Conservation (phyloP, 257 asterid species). For the Solanum appendiculatum region DNA sequence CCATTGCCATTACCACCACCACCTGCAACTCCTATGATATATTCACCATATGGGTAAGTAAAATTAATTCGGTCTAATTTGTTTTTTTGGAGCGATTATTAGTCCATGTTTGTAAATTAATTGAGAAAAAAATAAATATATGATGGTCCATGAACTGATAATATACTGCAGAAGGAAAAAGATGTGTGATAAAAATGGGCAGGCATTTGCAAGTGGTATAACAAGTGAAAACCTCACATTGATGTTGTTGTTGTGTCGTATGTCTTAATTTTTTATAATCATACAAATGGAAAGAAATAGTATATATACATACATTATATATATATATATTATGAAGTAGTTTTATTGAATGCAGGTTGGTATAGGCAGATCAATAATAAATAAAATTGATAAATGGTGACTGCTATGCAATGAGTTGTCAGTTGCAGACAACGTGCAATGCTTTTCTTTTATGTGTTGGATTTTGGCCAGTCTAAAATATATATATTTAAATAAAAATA, state of each 20-base stretch:
- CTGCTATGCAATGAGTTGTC: constrained; percentile 25
- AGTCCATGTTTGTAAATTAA: constrained; percentile 20
- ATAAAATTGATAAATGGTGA: constrained; percentile 15
- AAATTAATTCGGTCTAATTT: background rate
- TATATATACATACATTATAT: background rate
- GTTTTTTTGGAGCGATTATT: background rate
- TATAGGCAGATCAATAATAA: constrained; percentile 48
- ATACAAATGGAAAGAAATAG: background rate
- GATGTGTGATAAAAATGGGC: constrained; percentile 26
- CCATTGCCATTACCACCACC: constrained; percentile 42
- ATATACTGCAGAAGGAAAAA: constrained; percentile 28
- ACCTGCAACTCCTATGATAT: constrained; percentile 48
- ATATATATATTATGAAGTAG: background rate
- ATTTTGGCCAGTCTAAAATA: background rate
- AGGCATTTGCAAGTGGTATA: constrained; percentile 35
- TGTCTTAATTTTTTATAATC: background rate
- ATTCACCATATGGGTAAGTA: constrained; percentile 91
- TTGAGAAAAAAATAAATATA: background rate
- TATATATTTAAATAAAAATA: too few species aligned
- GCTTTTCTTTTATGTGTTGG: constrained; percentile 2
- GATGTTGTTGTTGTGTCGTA: constrained; percentile 5
- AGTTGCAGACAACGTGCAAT: constrained; percentile 15
- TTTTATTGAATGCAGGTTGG: constrained; percentile 44
- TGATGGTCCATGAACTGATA: constrained; percentile 38
- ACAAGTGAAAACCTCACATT: constrained; percentile 12